Conservation (phyloP, 2,329 filamentous ascomycete genomes). For the Alternaria conjuncta region DNA sequence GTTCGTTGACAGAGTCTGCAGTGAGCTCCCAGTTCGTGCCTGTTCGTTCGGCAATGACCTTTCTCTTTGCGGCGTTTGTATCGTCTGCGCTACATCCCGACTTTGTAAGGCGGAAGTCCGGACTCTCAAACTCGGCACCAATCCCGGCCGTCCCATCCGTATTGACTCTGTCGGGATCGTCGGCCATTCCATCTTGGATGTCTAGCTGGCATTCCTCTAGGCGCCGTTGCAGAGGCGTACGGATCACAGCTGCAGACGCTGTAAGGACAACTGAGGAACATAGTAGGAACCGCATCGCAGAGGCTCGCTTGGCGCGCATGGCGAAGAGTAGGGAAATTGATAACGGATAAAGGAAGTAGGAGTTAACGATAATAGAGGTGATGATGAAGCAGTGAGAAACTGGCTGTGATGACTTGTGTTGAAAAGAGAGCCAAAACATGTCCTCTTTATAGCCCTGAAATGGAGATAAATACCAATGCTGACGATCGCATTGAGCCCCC, state of each 20-base stretch:
- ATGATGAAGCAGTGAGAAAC: not conserved
- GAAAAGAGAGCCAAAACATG: not conserved
- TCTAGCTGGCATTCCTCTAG: not conserved
- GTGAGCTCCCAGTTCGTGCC: not conserved
- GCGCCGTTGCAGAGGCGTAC: not conserved
- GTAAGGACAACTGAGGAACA: not conserved
- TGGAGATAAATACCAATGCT: not conserved
- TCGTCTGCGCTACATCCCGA: not conserved
- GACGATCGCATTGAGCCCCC: not conserved
- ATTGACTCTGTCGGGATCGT: not conserved
- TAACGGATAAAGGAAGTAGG: not conserved
- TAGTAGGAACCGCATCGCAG: not conserved
- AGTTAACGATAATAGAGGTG: not conserved
- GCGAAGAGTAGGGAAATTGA: not conserved
- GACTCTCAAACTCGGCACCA: not conserved
- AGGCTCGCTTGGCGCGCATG: not conserved
- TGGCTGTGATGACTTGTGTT: not conserved
- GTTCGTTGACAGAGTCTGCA: not conserved
- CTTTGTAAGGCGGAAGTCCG: not conserved
- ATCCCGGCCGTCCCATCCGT: not conserved
- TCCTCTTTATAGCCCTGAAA: not conserved
- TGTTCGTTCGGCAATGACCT: not conserved
- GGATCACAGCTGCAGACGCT: not conserved
- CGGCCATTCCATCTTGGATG: not conserved
- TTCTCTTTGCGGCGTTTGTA: not conserved